Conservation (phyloP, 2,329 filamentous ascomycete genomes). For the Penicillium glabrum region DNA sequence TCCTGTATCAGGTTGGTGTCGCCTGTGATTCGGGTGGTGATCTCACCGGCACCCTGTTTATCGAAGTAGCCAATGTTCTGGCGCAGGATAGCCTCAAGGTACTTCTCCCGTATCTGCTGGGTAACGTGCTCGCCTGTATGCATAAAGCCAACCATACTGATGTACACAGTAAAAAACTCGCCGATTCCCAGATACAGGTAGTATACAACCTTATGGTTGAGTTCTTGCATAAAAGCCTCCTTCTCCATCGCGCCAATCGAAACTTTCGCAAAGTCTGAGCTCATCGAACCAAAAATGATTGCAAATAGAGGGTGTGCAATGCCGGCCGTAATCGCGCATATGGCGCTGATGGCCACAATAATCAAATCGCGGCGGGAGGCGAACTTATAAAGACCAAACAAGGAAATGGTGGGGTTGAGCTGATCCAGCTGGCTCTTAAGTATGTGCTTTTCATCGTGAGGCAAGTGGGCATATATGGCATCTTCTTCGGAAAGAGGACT, state of each 20-base stretch:
- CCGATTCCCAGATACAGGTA: conserved; percentile 82
- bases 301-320: conserved; percentile 80
- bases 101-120: conserved; percentile 76
- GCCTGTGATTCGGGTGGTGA: conserved; percentile 90
- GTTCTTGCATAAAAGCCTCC: conserved; percentile 58
- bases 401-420: conserved; percentile 63
- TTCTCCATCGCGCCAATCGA: conserved; percentile 52
- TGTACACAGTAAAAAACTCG: conserved; percentile 75
- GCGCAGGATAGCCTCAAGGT: conserved; percentile 77
- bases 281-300: conserved; percentile 72
- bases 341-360: conserved; percentile 60
- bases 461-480: neutral
- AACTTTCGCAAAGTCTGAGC: conserved; percentile 68
- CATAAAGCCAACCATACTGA: conserved; percentile 85
- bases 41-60: conserved; percentile 86
- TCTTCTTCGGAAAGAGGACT: conserved; percentile 1
- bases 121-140: conserved; percentile 80
- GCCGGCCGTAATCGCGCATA: conserved; percentile 70
- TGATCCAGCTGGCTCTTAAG: conserved; percentile 68
- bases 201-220: conserved; percentile 70
- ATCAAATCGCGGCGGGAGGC: conserved; percentile 64
- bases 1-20: conserved; percentile 94
- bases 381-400: conserved; percentile 68
- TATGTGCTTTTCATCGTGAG: conserved; percentile 58
- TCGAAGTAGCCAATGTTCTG: conserved; percentile 95